Base-by-base conservation (phyloP, 1,284 basidiomycete species). In the Boletus smithii region DNA sequence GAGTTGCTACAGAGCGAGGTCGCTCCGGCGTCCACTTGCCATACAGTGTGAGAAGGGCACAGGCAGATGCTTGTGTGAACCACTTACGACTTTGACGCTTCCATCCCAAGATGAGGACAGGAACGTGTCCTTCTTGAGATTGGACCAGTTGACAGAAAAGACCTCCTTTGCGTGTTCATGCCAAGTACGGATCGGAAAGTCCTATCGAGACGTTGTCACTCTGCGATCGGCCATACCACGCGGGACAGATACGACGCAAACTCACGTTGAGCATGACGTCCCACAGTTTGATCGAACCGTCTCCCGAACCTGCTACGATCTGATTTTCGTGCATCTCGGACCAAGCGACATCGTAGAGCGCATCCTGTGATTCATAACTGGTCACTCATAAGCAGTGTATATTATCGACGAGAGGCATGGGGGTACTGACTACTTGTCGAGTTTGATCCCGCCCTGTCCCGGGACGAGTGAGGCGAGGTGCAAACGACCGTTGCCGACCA, bases 81-180 rank as follows among this genome's bases (percentile, higher is more conserved):
- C 0, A 73, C 88, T 46, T 59, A 94, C 94, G 33, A 97, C 65
- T 69, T 97, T 95, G 31, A 95, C 79, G 3, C 78, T 82, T 24
- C 91, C 91, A 64, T 99, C 95, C 95, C 95, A 98, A 18, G 88
- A 91, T 1, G 86, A 81, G 2, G 91, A 94, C 5, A 81, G 81
- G 67, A 99, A 98, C 1, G 81, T 76, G 51, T 92, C 86, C 67
- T 99, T 99, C 58, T 89, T 84, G 50, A 97, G 69, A 67, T 97
- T 98, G 54, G 89, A 95, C 95, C 95, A 99, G 67, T 99, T 92
- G 10, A 97, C 81, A n/a, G 88, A 88, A 70, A 92, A 95, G 6
- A 94, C 91, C 64, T 99, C 95, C 36, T 87, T 80, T 6, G 83
- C 80, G 66, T 99, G 95, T 68, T 98, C 95, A 56, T 91, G 85